Evolutionary conservation across 2,329 filamentous ascomycete species (phyloP).

Genomic region (Grosmannia huntii): DNA sequence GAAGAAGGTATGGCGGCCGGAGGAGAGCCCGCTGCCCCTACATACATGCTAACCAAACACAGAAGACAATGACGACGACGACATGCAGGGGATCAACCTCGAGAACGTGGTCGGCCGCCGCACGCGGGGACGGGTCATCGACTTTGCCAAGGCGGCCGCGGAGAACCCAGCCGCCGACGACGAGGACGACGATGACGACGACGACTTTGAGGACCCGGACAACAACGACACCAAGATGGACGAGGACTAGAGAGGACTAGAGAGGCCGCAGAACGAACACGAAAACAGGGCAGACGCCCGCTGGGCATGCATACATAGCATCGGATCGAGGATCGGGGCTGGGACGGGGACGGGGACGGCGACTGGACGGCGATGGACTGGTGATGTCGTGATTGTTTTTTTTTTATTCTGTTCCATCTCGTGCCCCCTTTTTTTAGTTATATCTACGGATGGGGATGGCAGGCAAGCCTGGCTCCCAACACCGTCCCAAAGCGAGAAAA

Average conservation of each 20-base stretch:
- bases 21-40: neutral
- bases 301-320: neutral
- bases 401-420: neutral
- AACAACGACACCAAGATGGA: constrained; percentile 63
- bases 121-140: constrained; percentile 83
- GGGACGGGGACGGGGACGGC: neutral
- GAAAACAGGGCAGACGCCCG: neutral
- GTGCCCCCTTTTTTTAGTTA: neutral
- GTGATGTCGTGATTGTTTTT: neutral
- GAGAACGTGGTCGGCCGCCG: constrained; percentile 84
- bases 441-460: neutral
- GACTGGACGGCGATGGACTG: neutral
- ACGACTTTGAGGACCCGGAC: constrained; percentile 50
- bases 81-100: constrained; percentile 82
- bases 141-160: constrained; percentile 82
- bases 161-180: constrained; percentile 64
- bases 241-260: constrained; percentile 27
- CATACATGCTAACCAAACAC: neutral
- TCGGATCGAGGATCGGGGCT: neutral
- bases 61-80: constrained; percentile 65
- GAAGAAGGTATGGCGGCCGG: neutral
- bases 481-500: neutral
- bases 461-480: neutral
- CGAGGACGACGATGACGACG: constrained; percentile 68
- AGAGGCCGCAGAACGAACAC: neutral